These are phyloP conservation scores for Aegle marmelos DNA, from an alignment of 345 rosid genomes.

Conservation along the genomic window DNA sequence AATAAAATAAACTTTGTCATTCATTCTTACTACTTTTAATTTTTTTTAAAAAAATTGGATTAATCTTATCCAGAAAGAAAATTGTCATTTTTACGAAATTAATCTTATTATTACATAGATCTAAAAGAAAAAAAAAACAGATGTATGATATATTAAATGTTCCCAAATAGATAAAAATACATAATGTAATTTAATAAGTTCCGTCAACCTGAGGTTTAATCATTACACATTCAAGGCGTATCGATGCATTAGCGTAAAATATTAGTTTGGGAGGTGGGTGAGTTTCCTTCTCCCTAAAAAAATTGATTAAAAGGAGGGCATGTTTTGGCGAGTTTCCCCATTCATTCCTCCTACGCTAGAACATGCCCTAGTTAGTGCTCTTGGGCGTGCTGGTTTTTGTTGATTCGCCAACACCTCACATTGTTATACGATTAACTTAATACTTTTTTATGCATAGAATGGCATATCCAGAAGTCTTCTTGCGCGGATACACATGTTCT, in stretches of 20 bases:
- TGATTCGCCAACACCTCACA: background rate
- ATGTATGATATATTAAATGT: no score
- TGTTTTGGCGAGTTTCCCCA: slow-evolving; percentile 24
- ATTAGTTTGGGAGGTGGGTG: no score
- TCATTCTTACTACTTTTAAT: background rate
- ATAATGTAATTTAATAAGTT: no score
- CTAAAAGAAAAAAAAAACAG: no score
- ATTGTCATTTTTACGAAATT: no score
- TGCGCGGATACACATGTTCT: background rate
- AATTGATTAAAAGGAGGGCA: background rate
- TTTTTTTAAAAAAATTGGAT: background rate
- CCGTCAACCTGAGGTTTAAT: no score
- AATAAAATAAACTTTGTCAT: background rate
- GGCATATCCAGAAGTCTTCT: background rate
- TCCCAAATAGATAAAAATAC: no score
- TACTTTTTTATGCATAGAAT: background rate
- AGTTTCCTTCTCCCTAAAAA: no score
- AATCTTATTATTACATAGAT: no score
- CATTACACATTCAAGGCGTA: no score
- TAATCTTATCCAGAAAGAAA: no score
- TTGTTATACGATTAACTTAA: background rate
- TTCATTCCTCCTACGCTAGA: slow-evolving; percentile 26
- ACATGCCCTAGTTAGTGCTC: slow-evolving; percentile 14
- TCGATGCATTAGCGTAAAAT: no score
- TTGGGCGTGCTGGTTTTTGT: slow-evolving; percentile 8